phyloP scores from a whole-genome alignment of 2,329 filamentous ascomycete species.

The Hypoxylon sp. region DNA sequence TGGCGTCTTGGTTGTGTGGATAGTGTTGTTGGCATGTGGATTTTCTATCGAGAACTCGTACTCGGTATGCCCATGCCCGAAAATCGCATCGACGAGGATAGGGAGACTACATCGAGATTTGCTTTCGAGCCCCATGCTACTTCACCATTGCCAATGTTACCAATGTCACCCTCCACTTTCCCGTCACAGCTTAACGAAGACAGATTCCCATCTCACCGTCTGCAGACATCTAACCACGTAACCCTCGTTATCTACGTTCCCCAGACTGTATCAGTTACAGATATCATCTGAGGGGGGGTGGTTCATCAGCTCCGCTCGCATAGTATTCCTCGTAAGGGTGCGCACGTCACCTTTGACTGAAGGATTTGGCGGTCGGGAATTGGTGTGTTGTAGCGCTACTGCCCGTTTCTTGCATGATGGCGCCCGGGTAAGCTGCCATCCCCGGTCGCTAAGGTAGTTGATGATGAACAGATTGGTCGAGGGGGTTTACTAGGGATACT shows the following conservation, averaged over 20 bases:
- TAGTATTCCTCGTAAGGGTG: constrained; percentile 15
- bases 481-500: constrained; percentile 18
- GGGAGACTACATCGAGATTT: constrained; percentile 13
- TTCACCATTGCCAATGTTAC: constrained; percentile 7
- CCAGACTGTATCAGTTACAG: constrained; percentile 34
- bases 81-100: constrained; percentile 16
- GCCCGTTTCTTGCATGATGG: constrained; percentile 40
- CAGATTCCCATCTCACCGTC: constrained; percentile 31
- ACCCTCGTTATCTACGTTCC: constrained; percentile 29
- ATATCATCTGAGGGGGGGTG: constrained; percentile 26
- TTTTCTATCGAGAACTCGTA: constrained; percentile 28
- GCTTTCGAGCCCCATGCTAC: constrained; percentile 14
- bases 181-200: constrained; percentile 15
- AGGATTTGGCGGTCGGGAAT: constrained; percentile 30
- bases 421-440: constrained; percentile 33
- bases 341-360: constrained; percentile 22
- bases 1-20: constrained; percentile 27
- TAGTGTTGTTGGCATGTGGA: constrained; percentile 33
- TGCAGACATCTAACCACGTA: constrained; percentile 27
- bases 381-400: constrained; percentile 37
- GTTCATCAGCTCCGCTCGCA: constrained; percentile 16
- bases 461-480: constrained; percentile 19
- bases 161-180: constrained; percentile 32
- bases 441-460: constrained; percentile 24
- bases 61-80: constrained; percentile 20